phyloP scores from a whole-genome alignment of 108 stramenopile genomes.

The Nitzschia sp. region DNA sequence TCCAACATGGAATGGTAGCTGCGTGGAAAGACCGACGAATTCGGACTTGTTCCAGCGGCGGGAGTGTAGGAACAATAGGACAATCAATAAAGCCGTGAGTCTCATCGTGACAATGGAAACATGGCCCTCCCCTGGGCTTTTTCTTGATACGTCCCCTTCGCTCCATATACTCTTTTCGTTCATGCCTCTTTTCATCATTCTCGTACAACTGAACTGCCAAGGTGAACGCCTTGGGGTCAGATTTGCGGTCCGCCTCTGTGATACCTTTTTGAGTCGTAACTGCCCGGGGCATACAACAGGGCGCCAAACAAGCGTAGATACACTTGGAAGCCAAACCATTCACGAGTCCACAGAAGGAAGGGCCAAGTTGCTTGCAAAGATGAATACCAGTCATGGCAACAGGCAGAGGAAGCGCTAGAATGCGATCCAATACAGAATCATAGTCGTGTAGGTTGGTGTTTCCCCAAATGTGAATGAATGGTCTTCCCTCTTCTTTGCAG shows the following conservation, averaged over 20 bases:
- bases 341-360: slow-evolving; percentile 55
- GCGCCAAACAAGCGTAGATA: slow-evolving; percentile 57
- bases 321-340: slow-evolving; percentile 57
- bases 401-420: slow-evolving; percentile 33
- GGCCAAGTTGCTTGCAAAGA: slow-evolving; percentile 65
- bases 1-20: slow-evolving; percentile 56
- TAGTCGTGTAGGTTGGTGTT: slow-evolving; percentile 65
- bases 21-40: slow-evolving; percentile 34
- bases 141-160: slow-evolving; percentile 36
- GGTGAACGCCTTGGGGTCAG: not conserved
- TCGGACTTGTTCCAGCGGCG: slow-evolving; percentile 26
- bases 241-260: not conserved
- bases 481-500: slow-evolving; percentile 33
- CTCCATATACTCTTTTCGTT: slow-evolving; percentile 33
- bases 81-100: slow-evolving; percentile 43
- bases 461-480: slow-evolving; percentile 49
- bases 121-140: slow-evolving; percentile 39
- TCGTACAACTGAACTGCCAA: slow-evolving; percentile 18
- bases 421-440: slow-evolving; percentile 52
- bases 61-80: slow-evolving; percentile 29
- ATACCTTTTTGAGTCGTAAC: slow-evolving; percentile 32
- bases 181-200: slow-evolving; percentile 9
- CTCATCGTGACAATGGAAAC: slow-evolving; percentile 48
- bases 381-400: slow-evolving; percentile 69
- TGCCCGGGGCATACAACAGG: slow-evolving; percentile 69